These are phyloP conservation scores for Boletus sp. DNA, from an alignment of 1,284 basidiomycete species.

Conservation along the genomic window DNA sequence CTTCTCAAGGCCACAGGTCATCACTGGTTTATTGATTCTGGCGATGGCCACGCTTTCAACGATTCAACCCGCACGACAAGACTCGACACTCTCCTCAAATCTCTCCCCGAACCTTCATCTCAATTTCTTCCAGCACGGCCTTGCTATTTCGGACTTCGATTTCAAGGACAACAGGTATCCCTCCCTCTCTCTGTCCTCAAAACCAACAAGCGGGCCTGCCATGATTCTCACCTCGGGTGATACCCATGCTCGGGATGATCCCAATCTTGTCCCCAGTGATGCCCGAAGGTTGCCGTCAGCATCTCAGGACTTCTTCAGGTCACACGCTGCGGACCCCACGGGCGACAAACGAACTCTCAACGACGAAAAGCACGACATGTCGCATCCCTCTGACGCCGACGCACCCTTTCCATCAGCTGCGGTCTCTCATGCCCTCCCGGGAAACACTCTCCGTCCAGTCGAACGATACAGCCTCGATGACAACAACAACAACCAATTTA, in stretches of 20 bases:
- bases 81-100: slow-evolving; percentile 33
- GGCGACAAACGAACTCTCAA: slow-evolving; percentile 23
- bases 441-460: slow-evolving; percentile 40
- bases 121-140: slow-evolving; percentile 46
- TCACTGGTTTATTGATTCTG: slow-evolving; percentile 22
- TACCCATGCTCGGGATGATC: slow-evolving; percentile 20
- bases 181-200: slow-evolving; percentile 33
- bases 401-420: slow-evolving; percentile 32
- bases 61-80: slow-evolving; percentile 41
- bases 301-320: slow-evolving; percentile 10
- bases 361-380: slow-evolving; percentile 23
- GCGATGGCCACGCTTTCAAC: slow-evolving; percentile 47
- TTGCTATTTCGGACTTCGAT: slow-evolving; percentile 55
- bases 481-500: slow-evolving; percentile 24
- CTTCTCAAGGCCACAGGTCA: slow-evolving; percentile 16
- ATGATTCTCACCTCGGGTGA: slow-evolving; percentile 29
- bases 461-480: slow-evolving; percentile 52
- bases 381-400: slow-evolving; percentile 27
- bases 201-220: slow-evolving; percentile 27
- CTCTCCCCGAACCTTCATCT: slow-evolving; percentile 33
- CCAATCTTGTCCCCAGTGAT: slow-evolving; percentile 10
- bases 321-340: slow-evolving; percentile 16
- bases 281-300: slow-evolving; percentile 12
- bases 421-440: slow-evolving; percentile 42
- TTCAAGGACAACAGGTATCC: slow-evolving; percentile 62